A percentile compares a stretch with the other conserved stretches of the same genome.
phyloP scores from a whole-genome alignment of 1,284 basidiomycete species.

The Mrakiaceae sp. region DNA sequence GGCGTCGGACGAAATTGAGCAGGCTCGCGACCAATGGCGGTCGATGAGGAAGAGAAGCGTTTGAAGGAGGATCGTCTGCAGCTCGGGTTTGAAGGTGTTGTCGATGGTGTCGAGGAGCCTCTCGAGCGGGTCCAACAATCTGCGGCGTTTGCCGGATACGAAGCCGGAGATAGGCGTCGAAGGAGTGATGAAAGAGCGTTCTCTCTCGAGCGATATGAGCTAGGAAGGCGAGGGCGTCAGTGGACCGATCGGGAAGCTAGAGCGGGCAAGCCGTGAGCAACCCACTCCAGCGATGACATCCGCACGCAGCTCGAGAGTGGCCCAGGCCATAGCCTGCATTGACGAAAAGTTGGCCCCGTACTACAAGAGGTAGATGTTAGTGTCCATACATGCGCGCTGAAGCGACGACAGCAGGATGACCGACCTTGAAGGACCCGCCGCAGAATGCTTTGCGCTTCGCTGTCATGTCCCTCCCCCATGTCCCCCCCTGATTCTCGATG shows the following conservation, averaged over 20 bases:
- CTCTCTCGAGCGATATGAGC: neutral
- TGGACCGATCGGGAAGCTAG: too few species aligned
- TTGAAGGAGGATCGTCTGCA: conserved; percentile 54
- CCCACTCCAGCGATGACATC: conserved; percentile 60
- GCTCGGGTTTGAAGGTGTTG: conserved; percentile 44
- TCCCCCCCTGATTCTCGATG: conserved; percentile 23
- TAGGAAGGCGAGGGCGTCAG: neutral
- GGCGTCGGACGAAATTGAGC: conserved; percentile 44
- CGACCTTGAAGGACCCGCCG: conserved; percentile 19
- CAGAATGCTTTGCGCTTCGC: conserved; percentile 23
- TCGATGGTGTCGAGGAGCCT: conserved; percentile 13
- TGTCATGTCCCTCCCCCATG: conserved; percentile 13
- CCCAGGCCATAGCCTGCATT: conserved; percentile 65
- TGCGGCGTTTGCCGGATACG: conserved; percentile 5
- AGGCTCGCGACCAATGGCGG: conserved; percentile 52
- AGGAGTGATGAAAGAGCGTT: neutral
- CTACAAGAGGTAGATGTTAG: conserved; percentile 6
- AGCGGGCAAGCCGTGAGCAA: neutral
- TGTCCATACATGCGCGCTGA: too few species aligned
- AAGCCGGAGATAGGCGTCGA: neutral
- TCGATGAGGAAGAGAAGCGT: conserved; percentile 72
- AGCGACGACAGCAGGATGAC: neutral
- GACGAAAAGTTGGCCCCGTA: conserved; percentile 60
- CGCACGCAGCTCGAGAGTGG: conserved; percentile 67
- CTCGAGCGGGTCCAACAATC: conserved; percentile 2